Percentiles rank a stretch among this genome's conserved stretches.
Evolutionary conservation across 768 basidiomycete species (phyloP).

Genomic region (Leccinum arenicola): DNA sequence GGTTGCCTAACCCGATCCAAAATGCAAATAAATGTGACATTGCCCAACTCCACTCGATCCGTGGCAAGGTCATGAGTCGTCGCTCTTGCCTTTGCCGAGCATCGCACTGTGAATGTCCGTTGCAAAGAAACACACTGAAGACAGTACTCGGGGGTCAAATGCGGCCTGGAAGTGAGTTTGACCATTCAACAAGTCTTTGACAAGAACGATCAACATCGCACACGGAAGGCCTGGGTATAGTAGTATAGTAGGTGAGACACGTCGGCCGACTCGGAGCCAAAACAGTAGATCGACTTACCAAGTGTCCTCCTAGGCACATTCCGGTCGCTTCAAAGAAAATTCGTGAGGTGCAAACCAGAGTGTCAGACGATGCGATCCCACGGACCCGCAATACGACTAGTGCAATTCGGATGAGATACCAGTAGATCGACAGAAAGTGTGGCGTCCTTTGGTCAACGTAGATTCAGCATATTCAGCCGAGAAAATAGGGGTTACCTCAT

Average conservation of each 20-base stretch:
- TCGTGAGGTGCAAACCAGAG: conserved; percentile 1
- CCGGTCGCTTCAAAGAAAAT: conserved; percentile 58
- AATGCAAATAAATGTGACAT: too few species aligned
- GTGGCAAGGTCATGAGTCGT: too few species aligned
- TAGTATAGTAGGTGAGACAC: conserved; percentile 2
- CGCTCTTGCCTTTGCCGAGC: conserved; percentile 80
- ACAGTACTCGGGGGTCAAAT: conserved; percentile 78
- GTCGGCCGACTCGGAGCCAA: background rate
- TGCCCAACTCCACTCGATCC: too few species aligned
- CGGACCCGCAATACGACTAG: conserved; percentile 49
- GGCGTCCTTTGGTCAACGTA: conserved; percentile 56
- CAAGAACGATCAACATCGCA: conserved; percentile 21
- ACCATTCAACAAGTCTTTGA: conserved; percentile 1
- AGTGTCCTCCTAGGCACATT: conserved; percentile 88
- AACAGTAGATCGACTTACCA: conserved; percentile 40
- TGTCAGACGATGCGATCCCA: too few species aligned
- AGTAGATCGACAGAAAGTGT: conserved; percentile 76
- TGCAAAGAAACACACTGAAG: conserved; percentile 92
- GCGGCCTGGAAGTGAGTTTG: conserved; percentile 56
- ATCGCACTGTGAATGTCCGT: conserved; percentile 90
- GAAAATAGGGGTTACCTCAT: conserved; percentile 56
- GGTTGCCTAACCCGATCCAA: too few species aligned
- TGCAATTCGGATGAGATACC: conserved; percentile 73
- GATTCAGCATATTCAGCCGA: background rate
- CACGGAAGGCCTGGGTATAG: conserved; percentile 46